Conservation (phyloP, 176 grass and related monocot species). For the Oryza meridionalis region DNA sequence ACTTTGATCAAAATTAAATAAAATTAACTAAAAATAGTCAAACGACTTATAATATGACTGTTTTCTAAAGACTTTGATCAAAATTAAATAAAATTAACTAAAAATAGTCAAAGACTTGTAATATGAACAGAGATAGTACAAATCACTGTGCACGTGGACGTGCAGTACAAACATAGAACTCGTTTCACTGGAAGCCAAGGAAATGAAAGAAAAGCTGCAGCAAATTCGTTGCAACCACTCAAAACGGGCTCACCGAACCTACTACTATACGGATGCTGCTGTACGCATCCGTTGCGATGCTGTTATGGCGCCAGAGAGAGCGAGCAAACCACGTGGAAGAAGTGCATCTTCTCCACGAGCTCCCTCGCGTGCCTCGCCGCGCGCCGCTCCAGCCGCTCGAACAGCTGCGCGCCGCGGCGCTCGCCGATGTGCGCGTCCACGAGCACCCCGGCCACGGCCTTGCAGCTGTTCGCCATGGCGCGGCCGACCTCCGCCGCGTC, state of each 20-base stretch:
- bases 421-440: conserved; percentile 44
- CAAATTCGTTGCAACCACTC: no score
- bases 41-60: no score
- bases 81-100: no score
- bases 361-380: conserved; percentile 25
- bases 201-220: background rate
- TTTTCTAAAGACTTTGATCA: no score
- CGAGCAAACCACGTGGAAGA: conserved; percentile 45
- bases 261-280: no score
- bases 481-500: conserved; percentile 16
- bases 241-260: no score
- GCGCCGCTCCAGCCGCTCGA: conserved; percentile 24
- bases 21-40: no score
- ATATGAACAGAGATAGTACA: background rate
- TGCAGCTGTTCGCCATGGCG: conserved; percentile 13
- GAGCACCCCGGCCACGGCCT: conserved; percentile 12
- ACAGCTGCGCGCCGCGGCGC: conserved; percentile 19
- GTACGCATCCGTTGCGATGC: background rate
- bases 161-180: background rate
- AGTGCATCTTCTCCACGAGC: conserved; percentile 35
- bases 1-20: no score
- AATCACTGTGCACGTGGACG: background rate
- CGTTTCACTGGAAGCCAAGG: background rate
- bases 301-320: background rate
- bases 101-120: no score